These are phyloP conservation scores for Terana coerulea DNA, from an alignment of 768 basidiomycete genomes.

Conservation along the genomic window DNA sequence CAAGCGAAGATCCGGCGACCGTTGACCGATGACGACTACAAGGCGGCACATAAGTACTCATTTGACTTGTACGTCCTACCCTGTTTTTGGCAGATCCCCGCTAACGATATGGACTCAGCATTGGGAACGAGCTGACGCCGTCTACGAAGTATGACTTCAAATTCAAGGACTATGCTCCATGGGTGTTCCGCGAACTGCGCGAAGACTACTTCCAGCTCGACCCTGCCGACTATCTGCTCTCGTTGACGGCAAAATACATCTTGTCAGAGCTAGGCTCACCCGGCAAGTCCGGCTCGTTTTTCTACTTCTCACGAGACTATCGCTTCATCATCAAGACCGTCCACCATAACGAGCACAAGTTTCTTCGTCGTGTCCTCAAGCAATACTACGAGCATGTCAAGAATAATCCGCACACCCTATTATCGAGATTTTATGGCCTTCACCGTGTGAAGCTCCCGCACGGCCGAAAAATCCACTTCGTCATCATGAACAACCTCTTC, in stretches of 20 bases:
- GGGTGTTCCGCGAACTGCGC: conserved; percentile 93
- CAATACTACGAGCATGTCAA: conserved; percentile 84
- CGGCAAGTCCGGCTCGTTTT: conserved; percentile 98
- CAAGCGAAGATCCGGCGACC: conserved; percentile 91
- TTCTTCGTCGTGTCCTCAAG: conserved; percentile 79
- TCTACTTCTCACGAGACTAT: conserved; percentile 98
- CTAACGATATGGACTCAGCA: conserved; percentile 38
- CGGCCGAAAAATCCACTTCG: conserved; percentile 96
- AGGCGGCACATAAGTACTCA: conserved; percentile 87
- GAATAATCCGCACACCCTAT: conserved; percentile 87
- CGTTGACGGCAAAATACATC: conserved; percentile 96
- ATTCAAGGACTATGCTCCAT: conserved; percentile 99
- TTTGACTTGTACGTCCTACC: conserved; percentile 81
- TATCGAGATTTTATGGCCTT: conserved; percentile 94
- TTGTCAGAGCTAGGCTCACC: conserved; percentile 96
- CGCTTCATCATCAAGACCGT: conserved; percentile 99
- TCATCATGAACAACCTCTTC: conserved; percentile 99
- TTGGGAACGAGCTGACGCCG: conserved; percentile 97
- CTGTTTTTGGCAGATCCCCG: neutral
- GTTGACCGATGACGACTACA: conserved; percentile 83
- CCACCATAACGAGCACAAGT: conserved; percentile 90
- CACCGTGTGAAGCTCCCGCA: conserved; percentile 95
- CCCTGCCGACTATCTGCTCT: conserved; percentile 95
- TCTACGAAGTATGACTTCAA: conserved; percentile 99
- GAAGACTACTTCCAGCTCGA: conserved; percentile 95